Percentiles rank a stretch among this genome's conserved stretches.
Conservation (phyloP, 179 eudicot genomes). For the Gypsophila paniculata region DNA sequence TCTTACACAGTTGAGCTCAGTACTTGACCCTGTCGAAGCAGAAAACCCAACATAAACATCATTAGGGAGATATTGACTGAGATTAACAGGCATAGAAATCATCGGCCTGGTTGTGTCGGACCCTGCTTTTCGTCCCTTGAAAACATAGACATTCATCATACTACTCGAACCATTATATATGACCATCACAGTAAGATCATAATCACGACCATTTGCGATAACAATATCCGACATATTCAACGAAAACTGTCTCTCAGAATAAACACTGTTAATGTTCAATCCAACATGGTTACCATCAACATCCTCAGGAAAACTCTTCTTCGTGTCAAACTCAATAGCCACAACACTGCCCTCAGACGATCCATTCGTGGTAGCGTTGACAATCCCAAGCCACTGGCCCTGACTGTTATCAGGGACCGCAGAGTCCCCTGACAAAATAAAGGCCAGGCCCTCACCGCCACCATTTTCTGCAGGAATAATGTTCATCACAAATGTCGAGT, state of each 20-base stretch:
- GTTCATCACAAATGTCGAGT: slow-evolving; percentile 35
- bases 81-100: slow-evolving; percentile 26
- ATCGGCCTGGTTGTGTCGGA: slow-evolving; percentile 1
- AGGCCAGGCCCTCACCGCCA: slow-evolving; percentile 34
- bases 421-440: slow-evolving; percentile 25
- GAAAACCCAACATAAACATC: slow-evolving; percentile 36
- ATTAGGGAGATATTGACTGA: slow-evolving; percentile 21
- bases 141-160: slow-evolving; percentile 26
- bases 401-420: slow-evolving; percentile 25
- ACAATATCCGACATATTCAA: slow-evolving; percentile 20
- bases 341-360: slow-evolving; percentile 21
- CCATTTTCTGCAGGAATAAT: slow-evolving; percentile 13
- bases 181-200: slow-evolving; percentile 23
- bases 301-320: slow-evolving; percentile 30
- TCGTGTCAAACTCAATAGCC: slow-evolving; percentile 40
- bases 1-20: slow-evolving; percentile 33
- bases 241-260: slow-evolving; percentile 15
- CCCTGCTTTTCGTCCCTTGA: slow-evolving; percentile 5
- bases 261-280: slow-evolving; percentile 27
- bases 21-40: slow-evolving; percentile 31
- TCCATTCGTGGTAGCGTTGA: slow-evolving; percentile 31
- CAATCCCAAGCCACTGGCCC: slow-evolving; percentile 39
- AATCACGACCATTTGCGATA: slow-evolving; percentile 19
- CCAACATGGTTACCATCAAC: slow-evolving; percentile 38
- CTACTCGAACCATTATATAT: slow-evolving; percentile 26